Evolutionary conservation across 23 red algal genomes (phyloP).

Genomic region (Gracilariopsis chorda): DNA sequence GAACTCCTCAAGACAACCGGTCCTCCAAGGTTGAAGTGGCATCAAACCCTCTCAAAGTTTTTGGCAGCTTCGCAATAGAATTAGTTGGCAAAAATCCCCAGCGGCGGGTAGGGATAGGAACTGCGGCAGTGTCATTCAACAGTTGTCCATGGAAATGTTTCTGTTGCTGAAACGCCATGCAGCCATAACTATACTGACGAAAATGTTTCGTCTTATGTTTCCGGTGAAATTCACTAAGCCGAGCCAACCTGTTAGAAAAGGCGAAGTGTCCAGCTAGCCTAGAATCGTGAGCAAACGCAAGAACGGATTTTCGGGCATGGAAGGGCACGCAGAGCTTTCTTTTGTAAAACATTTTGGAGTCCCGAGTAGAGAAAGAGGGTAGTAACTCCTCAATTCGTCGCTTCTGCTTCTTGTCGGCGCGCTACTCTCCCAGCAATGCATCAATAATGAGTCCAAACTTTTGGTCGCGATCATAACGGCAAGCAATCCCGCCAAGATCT

Average conservation of each 20-base stretch:
- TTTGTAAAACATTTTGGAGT: neutral
- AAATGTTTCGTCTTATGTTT: neutral
- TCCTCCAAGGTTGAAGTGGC: neutral
- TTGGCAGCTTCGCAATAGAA: neutral
- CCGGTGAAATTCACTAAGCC: neutral
- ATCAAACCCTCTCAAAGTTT: neutral
- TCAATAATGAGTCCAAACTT: neutral
- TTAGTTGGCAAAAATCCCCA: neutral
- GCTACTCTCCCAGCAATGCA: neutral
- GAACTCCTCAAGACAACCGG: neutral
- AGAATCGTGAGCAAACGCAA: neutral
- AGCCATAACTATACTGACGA: neutral
- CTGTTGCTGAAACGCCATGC: neutral
- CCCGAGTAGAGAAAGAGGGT: too few species aligned
- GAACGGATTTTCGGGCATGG: neutral
- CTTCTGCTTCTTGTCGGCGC: neutral
- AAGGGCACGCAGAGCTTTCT: neutral
- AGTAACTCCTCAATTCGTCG: neutral
- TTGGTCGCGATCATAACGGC: neutral
- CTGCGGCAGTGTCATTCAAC: neutral
- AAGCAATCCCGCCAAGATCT: neutral
- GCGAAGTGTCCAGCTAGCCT: neutral
- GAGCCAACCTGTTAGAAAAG: neutral
- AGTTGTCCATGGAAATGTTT: neutral
- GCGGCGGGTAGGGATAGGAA: neutral